Evolutionary conservation across 1,284 basidiomycete genomes (phyloP), one percentile per base, ranked within the genome.

Genomic region (Leccinum ponderosum): DNA sequence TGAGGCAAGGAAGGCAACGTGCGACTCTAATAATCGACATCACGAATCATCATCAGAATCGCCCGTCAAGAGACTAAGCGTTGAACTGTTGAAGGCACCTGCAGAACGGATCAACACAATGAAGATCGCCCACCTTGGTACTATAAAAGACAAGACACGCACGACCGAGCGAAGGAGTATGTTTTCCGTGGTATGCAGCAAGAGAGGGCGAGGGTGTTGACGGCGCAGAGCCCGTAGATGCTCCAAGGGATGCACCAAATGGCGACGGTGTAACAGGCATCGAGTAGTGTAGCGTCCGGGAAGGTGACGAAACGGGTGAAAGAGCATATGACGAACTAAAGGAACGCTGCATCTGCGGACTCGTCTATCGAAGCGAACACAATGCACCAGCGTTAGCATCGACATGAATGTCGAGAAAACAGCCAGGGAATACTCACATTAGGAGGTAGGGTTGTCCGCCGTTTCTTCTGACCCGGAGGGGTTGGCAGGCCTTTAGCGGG

Each of bases 221-320:
- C 15, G 77, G 73, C 17, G 73, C 75, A 17, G 76, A 72, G 22
- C 72, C 70, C 3, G 72, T 71, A 2, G 78, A 80, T 1, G 71
- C 68, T 17, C 73, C 65, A 8, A 75, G 57, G 9, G 69, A 74
- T 14, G 37, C 71, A 6, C 76, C 77, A 56, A 72, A 79, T 0
- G 78, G 77, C 17, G 80, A 74, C 0, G 75, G 74, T 0, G 74
- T 70, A 11, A 77, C 74, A 33, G 78, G 69, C 48, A 78, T 67
- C 20, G 78, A 72, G 65, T 84, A 85, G 1, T 71, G 63, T 57
- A 73, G 51, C 35, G 73, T 75, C 22, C 77, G 75, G n/a, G 76
- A 83, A 25, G 84, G 83, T 1, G 83, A 84, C 25, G 83, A 84
- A 15, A 79, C 66, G 4, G 85, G 82, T 25, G 83, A 84, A 15